A percentile compares a stretch with the other conserved stretches of the same genome.
These are phyloP conservation scores for Talaromyces sp. DNA, from an alignment of 2,329 filamentous ascomycete genomes.

Conservation along the genomic window DNA sequence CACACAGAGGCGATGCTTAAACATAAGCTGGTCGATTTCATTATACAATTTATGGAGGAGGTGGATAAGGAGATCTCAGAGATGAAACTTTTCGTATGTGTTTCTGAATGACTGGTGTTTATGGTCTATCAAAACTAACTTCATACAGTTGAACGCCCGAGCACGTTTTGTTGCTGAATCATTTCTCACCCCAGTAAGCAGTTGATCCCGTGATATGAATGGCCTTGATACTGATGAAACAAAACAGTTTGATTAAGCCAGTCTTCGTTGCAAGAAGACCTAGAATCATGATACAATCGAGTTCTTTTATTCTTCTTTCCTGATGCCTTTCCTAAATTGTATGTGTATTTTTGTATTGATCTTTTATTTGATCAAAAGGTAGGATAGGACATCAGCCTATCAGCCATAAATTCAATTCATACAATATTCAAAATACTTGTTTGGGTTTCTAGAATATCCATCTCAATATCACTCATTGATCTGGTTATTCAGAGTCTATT, in stretches of 20 bases:
- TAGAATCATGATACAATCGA: background rate
- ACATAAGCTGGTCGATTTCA: slow-evolving; percentile 98
- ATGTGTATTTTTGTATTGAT: background rate
- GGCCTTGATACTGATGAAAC: slow-evolving; percentile 7
- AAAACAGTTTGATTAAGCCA: slow-evolving; percentile 17
- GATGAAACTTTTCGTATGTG: slow-evolving; percentile 96
- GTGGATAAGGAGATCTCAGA: slow-evolving; percentile 99
- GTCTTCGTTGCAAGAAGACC: background rate
- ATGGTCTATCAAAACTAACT: slow-evolving; percentile 23
- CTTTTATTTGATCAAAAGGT: background rate
- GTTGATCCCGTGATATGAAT: background rate
- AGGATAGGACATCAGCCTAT: background rate
- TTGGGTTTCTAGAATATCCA: background rate
- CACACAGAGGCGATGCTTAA: slow-evolving; percentile 98
- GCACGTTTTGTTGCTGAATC: slow-evolving; percentile 98
- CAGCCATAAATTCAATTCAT: background rate
- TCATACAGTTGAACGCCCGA: slow-evolving; percentile 77
- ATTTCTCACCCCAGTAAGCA: slow-evolving; percentile 85
- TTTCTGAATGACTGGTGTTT: slow-evolving; percentile 15
- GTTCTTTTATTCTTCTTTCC: background rate
- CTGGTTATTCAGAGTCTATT: background rate
- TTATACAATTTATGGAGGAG: slow-evolving; percentile 99
- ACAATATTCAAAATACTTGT: background rate
- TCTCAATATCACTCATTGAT: background rate
- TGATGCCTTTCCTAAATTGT: background rate